Evolutionary conservation across 352 stramenopile species (phyloP), one percentile per base, ranked within the genome.

Genomic region (Phytophthora chlamydospora): DNA sequence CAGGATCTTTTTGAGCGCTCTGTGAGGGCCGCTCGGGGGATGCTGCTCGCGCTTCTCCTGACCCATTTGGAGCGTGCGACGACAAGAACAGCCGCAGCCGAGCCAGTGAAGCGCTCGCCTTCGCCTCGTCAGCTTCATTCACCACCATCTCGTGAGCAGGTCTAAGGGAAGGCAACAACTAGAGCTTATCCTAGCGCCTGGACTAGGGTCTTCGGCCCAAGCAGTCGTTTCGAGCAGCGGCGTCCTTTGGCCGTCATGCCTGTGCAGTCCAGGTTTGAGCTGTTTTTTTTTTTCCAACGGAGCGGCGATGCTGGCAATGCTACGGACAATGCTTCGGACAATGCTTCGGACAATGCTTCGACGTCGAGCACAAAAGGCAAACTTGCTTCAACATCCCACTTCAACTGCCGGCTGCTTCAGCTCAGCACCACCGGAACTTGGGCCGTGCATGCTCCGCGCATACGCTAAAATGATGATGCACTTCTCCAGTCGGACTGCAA

Each of bases 1-100:
- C 29, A 29, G 36, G 31, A 31, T 50, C 42, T 31, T 57, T 44
- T 12, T 47, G 39, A 13, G 11, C 11, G 16, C 12, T 31, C 6
- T 12, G 14, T 24, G 48, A 0, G 33, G 49, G 38, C 8, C 46
- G 51, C 14, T 58, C 33, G 17, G 58, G 60, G 10, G 41, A 59
- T 32, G 62, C 13, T 4, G 32, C 16, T 12, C 10, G 47, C 43
- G 38, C 21, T 16, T 75, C 50, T 6, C 19, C 42, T 17, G 51
- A 19, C 39, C 57, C 56, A 52, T 68, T 66, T 17, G 73, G 61
- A 7, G 69, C 48, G 49, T 82, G 73, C 1, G 73, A 71, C 13
- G 69, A 73, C 21, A 82, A 34, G 49, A 82, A 79, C 43, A 77
- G 44, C 31, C 69, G 62, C 29, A 82, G 32, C 5, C 70, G 62